These are phyloP conservation scores for Apophysomyces elegans DNA, from an alignment of 371 early-diverging fungal genomes.

Conservation along the genomic window DNA sequence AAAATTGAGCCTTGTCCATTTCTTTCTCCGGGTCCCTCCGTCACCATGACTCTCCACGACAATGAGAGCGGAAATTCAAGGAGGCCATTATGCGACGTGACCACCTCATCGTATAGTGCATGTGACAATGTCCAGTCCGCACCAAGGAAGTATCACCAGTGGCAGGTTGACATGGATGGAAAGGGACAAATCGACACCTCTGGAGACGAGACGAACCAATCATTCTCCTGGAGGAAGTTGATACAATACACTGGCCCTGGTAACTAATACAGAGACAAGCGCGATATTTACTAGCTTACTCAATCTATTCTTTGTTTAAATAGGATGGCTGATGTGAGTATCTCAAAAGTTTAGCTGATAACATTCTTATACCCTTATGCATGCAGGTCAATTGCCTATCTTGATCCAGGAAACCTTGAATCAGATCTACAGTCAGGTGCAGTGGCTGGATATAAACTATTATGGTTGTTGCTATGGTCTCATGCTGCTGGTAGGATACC, in stretches of 20 bases:
- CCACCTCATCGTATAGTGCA: background rate
- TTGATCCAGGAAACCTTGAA: conserved; percentile 79
- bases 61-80: conserved; percentile 4
- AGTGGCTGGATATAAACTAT: conserved; percentile 63
- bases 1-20: background rate
- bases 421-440: conserved; percentile 75
- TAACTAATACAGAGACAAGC: conserved; percentile 9
- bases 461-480: conserved; percentile 71
- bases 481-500: conserved; percentile 49
- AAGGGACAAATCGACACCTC: conserved; percentile 42
- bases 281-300: background rate
- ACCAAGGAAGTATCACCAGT: conserved; percentile 2
- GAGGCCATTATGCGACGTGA: background rate
- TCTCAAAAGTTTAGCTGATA: background rate
- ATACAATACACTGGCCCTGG: conserved; percentile 61
- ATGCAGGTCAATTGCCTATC: conserved; percentile 69
- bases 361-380: background rate
- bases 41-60: background rate
- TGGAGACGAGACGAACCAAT: conserved; percentile 25
- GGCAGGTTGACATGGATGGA: conserved; percentile 31
- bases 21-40: background rate
- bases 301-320: background rate
- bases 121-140: background rate
- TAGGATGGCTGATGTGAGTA: conserved; percentile 52
- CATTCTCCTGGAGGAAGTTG: conserved; percentile 50